Evolutionary conservation across 2,329 filamentous ascomycete genomes (phyloP).

Genomic region (Sphaceloma murrayae): DNA sequence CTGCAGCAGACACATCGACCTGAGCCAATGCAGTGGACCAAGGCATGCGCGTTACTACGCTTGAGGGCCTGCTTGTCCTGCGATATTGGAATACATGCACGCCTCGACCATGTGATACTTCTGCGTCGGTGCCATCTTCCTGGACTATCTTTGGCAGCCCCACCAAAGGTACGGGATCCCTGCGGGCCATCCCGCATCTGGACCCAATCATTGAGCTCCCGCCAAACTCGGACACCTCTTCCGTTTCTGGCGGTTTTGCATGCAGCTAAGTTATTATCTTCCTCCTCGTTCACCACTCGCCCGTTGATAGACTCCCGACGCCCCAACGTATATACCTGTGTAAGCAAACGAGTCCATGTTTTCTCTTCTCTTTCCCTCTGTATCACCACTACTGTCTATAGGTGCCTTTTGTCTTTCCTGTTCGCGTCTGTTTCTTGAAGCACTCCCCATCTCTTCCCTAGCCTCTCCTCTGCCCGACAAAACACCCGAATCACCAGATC

Average conservation of each 20-base stretch:
- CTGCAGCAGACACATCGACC: background rate
- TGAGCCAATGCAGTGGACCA: background rate
- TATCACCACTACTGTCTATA: background rate
- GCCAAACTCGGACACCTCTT: too few relatives aligned
- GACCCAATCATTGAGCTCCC: too few relatives aligned
- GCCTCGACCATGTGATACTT: too few relatives aligned
- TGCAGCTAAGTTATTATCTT: too few relatives aligned
- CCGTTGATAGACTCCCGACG: constrained; percentile 9
- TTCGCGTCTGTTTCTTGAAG: background rate
- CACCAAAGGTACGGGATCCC: too few relatives aligned
- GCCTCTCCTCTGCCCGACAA: background rate
- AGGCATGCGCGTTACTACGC: too few relatives aligned
- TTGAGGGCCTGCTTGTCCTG: too few relatives aligned
- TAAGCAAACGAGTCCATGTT: constrained; percentile 4
- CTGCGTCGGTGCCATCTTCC: too few relatives aligned
- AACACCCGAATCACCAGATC: background rate
- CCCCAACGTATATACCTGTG: constrained; percentile 12
- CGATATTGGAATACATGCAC: too few relatives aligned
- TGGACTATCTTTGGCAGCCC: too few relatives aligned
- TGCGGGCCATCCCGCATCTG: too few relatives aligned
- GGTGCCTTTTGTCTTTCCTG: background rate
- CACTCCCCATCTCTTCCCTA: background rate
- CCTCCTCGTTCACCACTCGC: background rate
- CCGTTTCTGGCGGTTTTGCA: background rate
- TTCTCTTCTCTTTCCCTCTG: background rate